phyloP scores from a whole-genome alignment of 2,329 filamentous ascomycete genomes.

The Aspergillus sojae region DNA sequence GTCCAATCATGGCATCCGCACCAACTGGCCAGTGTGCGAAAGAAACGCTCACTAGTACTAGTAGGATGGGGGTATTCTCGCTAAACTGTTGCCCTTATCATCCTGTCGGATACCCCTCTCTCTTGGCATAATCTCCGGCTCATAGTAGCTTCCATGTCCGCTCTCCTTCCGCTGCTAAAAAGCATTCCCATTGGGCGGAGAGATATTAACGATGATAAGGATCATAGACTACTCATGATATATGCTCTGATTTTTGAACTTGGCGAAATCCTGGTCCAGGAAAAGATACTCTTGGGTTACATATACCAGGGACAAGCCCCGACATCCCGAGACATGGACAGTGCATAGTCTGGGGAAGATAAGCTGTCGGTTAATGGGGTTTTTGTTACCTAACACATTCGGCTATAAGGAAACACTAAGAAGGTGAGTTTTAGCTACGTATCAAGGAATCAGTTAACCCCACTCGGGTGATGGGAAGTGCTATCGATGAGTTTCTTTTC shows the following conservation, averaged over 20 bases:
- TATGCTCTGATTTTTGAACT: not conserved
- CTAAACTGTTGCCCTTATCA: not conserved
- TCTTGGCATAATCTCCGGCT: not conserved
- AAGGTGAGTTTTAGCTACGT: not conserved
- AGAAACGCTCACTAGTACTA: not conserved
- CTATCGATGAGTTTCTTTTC: not conserved
- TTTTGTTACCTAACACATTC: constrained; percentile 10
- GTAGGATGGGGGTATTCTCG: not conserved
- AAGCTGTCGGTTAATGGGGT: constrained; percentile 5
- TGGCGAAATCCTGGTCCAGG: not conserved
- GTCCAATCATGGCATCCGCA: not conserved
- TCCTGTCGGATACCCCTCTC: not conserved
- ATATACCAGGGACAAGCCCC: not conserved
- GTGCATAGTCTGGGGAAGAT: constrained; percentile 3
- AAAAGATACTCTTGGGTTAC: not conserved
- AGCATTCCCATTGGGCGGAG: constrained; percentile 5
- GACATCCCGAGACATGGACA: not conserved
- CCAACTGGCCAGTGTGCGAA: not conserved
- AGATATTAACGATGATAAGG: not conserved
- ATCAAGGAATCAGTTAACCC: not conserved
- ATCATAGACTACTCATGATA: not conserved
- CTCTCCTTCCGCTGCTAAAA: not conserved
- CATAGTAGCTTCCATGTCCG: not conserved
- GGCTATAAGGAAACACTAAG: constrained; percentile 1
- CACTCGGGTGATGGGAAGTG: not conserved